phyloP scores from a whole-genome alignment of 2,329 filamentous ascomycete genomes.

The Claviceps sp. region DNA sequence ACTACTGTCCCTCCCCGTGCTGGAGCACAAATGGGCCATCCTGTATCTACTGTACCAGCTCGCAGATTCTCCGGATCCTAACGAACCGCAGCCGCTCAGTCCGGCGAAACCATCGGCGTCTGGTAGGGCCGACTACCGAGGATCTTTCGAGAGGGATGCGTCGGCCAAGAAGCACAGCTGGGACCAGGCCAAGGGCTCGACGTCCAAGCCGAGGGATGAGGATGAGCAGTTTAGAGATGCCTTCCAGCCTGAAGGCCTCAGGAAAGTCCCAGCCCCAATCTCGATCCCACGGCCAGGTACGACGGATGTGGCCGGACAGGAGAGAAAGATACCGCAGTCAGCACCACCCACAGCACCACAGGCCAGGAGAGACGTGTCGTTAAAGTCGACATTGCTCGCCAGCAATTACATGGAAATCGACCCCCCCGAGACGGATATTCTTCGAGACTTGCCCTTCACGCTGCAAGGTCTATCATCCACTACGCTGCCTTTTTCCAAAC shows the following conservation, averaged over 20 bases:
- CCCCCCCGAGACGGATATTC: conserved; percentile 50
- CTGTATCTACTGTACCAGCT: conserved; percentile 81
- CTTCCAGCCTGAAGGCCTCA: conserved; percentile 39
- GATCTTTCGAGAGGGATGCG: conserved; percentile 23
- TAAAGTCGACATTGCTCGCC: conserved; percentile 44
- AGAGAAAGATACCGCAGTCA: conserved; percentile 12
- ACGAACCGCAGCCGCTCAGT: conserved; percentile 34
- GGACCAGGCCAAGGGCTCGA: conserved; percentile 24
- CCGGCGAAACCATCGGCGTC: conserved; percentile 25
- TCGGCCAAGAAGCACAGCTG: conserved; percentile 22
- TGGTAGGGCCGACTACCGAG: conserved; percentile 18
- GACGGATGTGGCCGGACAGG: conserved; percentile 7
- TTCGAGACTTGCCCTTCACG: conserved; percentile 81
- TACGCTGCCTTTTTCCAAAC: conserved; percentile 61
- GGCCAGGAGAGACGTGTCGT: conserved; percentile 34
- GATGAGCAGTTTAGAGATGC: conserved; percentile 38
- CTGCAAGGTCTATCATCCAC: conserved; percentile 84
- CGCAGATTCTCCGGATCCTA: conserved; percentile 51
- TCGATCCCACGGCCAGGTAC: conserved; percentile 25
- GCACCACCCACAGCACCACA: conserved; percentile 12
- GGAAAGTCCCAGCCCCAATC: conserved; percentile 28
- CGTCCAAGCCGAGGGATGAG: conserved; percentile 25
- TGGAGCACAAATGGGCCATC: conserved; percentile 95
- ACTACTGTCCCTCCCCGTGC: conserved; percentile 76
- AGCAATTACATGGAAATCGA: conserved; percentile 43